Base-by-base conservation (phyloP, 164 flowering plant species). In the Echeveria elegans region DNA sequence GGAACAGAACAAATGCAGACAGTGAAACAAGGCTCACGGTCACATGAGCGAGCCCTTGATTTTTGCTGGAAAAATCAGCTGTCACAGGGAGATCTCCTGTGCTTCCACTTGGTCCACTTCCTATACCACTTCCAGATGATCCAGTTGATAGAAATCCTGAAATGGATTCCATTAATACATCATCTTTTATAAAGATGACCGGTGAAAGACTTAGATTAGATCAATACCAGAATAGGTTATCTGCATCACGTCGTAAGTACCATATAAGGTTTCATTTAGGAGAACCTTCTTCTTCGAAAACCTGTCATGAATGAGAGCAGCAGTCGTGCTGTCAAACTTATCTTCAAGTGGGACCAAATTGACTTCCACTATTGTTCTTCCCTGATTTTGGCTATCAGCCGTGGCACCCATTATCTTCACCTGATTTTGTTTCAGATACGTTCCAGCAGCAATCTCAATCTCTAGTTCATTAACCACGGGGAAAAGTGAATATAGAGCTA, bases 301-400 rank as follows among this genome's bases (percentile, higher is more conserved):
- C 69, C 97, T 83, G 60, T 89, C 85, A 67, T 78, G 88, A 26
- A 77, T 95, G 62, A 95, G 83, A 12, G 72, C 70, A 37, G 99
- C 99, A 65, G 99, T 88, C 8, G 90, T 86, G 68, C 81, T 87
- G 78, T 95, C 99, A 85, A 95, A 95, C 76, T 85, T 91, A 68
- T 91, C 96, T 62, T 90, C 97, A 40, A 95, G 77, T 32, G 99
- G 99, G 59, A 95, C 90, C 84, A 95, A 77, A 75, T 91, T 77
- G 63, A 92, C 82, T 65, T 88, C 90, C 59, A 95, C 92, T 23
- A 85, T 72, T 40, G 97, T 86, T 68, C 73, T 90, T 63, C 80
- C 96, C 73, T 87, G 92, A 77, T 87, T 79, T 67, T 80, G 82
- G 74, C 72, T 77, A 77, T 91, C 96, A 71, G 94, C 88, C 77